Conservation (phyloP, 805 yeast species). For the Candida chilensis region DNA sequence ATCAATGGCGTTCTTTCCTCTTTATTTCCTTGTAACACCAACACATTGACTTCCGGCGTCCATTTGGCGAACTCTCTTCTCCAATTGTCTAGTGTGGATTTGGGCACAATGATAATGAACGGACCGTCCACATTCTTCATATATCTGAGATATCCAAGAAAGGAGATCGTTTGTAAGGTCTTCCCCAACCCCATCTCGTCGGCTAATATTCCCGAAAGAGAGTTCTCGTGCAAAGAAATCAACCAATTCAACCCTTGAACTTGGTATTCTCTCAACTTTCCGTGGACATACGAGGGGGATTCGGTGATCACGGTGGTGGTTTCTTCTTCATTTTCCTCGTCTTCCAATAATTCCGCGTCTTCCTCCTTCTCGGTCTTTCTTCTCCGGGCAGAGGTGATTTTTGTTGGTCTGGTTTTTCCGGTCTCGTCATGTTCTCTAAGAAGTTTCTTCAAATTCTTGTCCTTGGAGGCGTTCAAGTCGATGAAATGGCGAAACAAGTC, state of each 20-base stretch:
- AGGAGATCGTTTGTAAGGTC: conserved; percentile 90
- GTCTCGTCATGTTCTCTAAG: conserved; percentile 47
- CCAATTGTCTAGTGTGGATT: conserved; percentile 95
- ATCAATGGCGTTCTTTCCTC: conserved; percentile 64
- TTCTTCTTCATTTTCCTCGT: conserved; percentile 59
- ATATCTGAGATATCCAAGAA: conserved; percentile 80
- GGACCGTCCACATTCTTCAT: conserved; percentile 80
- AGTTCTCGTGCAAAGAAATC: conserved; percentile 78
- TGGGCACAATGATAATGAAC: conserved; percentile 85
- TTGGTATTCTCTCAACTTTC: conserved; percentile 83
- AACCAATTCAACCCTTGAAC: conserved; percentile 95
- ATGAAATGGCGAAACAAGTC: conserved; percentile 86
- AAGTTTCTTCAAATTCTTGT: conserved; percentile 56
- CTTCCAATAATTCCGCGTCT: conserved; percentile 83
- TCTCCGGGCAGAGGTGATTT: conserved; percentile 34
- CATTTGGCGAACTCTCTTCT: conserved; percentile 86
- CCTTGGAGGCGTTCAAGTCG: conserved; percentile 72
- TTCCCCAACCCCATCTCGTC: conserved; percentile 99
- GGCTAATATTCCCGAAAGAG: conserved; percentile 87
- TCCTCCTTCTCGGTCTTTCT: conserved; percentile 94
- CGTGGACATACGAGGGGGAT: conserved; percentile 72
- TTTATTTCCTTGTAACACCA: conserved; percentile 85
- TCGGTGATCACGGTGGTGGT: conserved; percentile 73
- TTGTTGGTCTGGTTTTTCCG: conserved; percentile 14
- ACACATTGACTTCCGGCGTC: conserved; percentile 89